Evolutionary conservation across 2,329 filamentous ascomycete species (phyloP), one percentile per base, ranked within the genome.

Genomic region (Pestalotiopsis sp.): DNA sequence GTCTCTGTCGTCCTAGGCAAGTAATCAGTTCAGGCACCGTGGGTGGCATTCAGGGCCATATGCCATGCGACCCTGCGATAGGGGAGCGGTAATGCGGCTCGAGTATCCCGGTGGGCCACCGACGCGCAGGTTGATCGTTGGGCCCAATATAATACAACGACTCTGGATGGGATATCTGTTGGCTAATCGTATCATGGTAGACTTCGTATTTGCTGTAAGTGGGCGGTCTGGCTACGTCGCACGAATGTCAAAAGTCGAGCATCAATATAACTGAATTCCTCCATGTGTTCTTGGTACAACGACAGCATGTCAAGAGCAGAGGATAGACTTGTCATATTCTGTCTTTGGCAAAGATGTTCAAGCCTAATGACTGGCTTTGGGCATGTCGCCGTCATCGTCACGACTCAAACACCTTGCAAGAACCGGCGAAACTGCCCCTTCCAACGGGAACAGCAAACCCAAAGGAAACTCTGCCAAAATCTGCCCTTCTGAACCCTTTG

Each of bases 61-160:
- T 20, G 59, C 25, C 59, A 13, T 38, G 59, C 31, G 59, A 36
- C 31, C 27, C 31, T 52, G 17, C 45, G 17, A n/a, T 39, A 66
- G 38, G 52, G 63, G 63, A 20, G 64, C 64, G 64, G 64, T 66
- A 59, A 52, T 27, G 64, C 64, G 64, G 64, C 64, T 66, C 64
- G 64, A 60, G n/a, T 27, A 55, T 41, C 64, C 64, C 52, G 64
- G n/a, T 12, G 25, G 31, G 27, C 6, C 7, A n/a, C 27, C 13
- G 41, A 38, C 49, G 39, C 61, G 11, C 59, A 36, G 59, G 17
- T 38, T 36, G 27, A 17, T 39, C 31, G 31, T 36, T 39, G 59
- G 14, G 11, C 58, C 36, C 27, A 59, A 59, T 59, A 59, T 59
- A 36, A 52, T 52, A 52, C 6, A 52, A 20, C 45, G 45, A n/a